These are phyloP conservation scores for Pseudocercospora fijiensis DNA, from an alignment of 2,329 filamentous ascomycete species.

Conservation along the genomic window DNA sequence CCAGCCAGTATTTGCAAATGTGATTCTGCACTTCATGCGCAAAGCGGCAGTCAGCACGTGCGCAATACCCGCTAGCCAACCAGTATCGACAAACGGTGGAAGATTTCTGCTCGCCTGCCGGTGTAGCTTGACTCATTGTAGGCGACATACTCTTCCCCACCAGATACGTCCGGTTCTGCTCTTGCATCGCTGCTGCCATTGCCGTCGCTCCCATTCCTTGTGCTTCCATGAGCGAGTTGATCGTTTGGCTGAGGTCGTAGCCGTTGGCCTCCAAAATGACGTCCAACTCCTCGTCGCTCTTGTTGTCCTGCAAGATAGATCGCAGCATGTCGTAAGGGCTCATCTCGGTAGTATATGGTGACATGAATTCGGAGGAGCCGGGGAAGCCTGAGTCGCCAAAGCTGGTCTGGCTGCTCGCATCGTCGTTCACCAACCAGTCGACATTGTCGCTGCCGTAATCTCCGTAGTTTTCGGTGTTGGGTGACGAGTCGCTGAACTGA, in stretches of 20 bases:
- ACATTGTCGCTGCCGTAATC: conserved; percentile 93
- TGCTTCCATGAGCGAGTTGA: conserved; percentile 81
- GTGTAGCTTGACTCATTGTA: conserved; percentile 70
- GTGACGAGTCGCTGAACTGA: conserved; percentile 83
- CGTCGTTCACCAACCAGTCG: conserved; percentile 90
- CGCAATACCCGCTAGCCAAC: conserved; percentile 90
- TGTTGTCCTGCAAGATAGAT: conserved; percentile 85
- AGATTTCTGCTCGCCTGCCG: conserved; percentile 72
- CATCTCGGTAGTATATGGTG: conserved; percentile 77
- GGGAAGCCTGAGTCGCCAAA: conserved; percentile 72
- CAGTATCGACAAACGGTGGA: conserved; percentile 97
- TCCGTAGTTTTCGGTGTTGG: conserved; percentile 80
- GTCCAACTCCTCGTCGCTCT: conserved; percentile 92
- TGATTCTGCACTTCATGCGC: conserved; percentile 95
- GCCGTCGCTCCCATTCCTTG: conserved; percentile 53
- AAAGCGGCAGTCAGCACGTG: conserved; percentile 93
- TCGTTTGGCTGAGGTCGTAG: conserved; percentile 90
- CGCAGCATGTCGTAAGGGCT: conserved; percentile 96
- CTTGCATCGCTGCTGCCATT: conserved; percentile 30
- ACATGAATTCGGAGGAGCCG: conserved; percentile 74
- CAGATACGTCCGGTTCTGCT: conserved; percentile 60
- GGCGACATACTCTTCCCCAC: conserved; percentile 88
- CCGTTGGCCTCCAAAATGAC: conserved; percentile 82
- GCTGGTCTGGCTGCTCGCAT: conserved; percentile 75
- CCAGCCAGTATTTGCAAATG: conserved; percentile 99